Base-by-base conservation (phyloP, 768 basidiomycete genomes). In the Amanita rimosa region DNA sequence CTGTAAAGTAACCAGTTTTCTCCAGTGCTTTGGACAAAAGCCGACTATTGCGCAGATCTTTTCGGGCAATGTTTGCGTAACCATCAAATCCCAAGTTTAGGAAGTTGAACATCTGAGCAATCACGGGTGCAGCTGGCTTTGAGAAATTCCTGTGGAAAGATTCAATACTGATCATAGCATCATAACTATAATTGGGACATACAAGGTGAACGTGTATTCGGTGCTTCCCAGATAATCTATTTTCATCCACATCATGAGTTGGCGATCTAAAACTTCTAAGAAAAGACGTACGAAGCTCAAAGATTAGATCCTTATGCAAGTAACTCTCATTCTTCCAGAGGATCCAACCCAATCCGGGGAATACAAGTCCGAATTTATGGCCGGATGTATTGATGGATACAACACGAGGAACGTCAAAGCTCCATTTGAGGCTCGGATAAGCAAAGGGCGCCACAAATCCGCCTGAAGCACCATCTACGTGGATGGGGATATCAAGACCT, bases 371-470 rank as follows among this genome's bases (percentile, higher is more conserved):
- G 57, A 76, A 81, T 56, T 82, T 82, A 59, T 82, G 80, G 0
- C 80, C 73, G 16, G 71, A 73, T 7, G 67, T 70, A 52, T 75
- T 76, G 62, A 76, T 76, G 21, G 69, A 69, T 17, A 72, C 70
- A 0, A 81, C 78, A 36, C 74, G 68, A n/a, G 75, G 69, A 21
- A 74, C 64, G 47, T 75, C 69, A 58, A 82, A 81, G 56, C 68
- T 71, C 79, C 80, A 82, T 52, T 73, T 69, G 52, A 72, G 65
- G 21, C 67, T 57, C 0, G 79, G 79, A 59, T 75, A 75, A 3
- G 70, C 78, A 58, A 81, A 83, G 2, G 78, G 81, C 9, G 79
- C 79, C 42, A 81, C 67, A 58, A 85, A 79, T 0, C 72, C 83
- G 11, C 78, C 76, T 4, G 74, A 76, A 6, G 81, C 81, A 6